Percentiles rank a stretch among this genome's conserved stretches.
These are phyloP conservation scores for Pezicula rhizophila DNA, from an alignment of 2,329 filamentous ascomycete genomes.

Conservation along the genomic window DNA sequence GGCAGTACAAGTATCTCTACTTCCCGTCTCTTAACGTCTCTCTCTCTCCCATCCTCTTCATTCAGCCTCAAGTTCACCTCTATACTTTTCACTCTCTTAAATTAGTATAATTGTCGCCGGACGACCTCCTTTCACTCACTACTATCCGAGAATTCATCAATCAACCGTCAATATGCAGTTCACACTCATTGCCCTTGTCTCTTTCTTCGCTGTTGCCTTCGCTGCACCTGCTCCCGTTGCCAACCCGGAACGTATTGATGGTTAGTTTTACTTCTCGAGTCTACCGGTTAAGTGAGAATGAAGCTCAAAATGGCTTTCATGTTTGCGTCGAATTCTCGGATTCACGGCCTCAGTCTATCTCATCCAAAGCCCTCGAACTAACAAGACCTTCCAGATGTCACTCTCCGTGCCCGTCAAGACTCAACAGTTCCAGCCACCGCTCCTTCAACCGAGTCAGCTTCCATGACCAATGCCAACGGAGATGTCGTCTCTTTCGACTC, in stretches of 20 bases:
- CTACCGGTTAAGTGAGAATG: not conserved
- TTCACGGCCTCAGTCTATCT: not conserved
- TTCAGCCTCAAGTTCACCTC: constrained; percentile 6
- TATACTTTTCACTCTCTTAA: constrained; percentile 2
- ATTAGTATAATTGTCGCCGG: constrained; percentile 21
- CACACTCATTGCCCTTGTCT: constrained; percentile 20
- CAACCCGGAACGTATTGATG: constrained; percentile 14
- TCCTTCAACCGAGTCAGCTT: constrained; percentile 11
- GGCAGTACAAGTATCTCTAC: not conserved
- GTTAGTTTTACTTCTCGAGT: constrained; percentile 8
- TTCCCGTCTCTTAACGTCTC: not conserved
- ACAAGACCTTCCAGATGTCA: constrained; percentile 8
- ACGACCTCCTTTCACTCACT: constrained; percentile 17
- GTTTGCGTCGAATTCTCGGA: not conserved
- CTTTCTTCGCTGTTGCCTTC: constrained; percentile 21
- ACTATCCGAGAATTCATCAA: constrained; percentile 6
- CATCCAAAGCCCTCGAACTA: not conserved
- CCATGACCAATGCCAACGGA: constrained; percentile 21
- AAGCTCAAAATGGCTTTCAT: not conserved
- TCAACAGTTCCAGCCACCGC: not conserved
- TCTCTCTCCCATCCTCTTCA: constrained; percentile 7
- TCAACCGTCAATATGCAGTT: constrained; percentile 23
- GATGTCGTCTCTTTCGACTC: constrained; percentile 19
- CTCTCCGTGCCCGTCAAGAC: constrained; percentile 7
- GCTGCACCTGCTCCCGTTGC: constrained; percentile 18